Base-by-base conservation (phyloP, 768 basidiomycete genomes). In the Cystofilobasidium bisporidii region DNA sequence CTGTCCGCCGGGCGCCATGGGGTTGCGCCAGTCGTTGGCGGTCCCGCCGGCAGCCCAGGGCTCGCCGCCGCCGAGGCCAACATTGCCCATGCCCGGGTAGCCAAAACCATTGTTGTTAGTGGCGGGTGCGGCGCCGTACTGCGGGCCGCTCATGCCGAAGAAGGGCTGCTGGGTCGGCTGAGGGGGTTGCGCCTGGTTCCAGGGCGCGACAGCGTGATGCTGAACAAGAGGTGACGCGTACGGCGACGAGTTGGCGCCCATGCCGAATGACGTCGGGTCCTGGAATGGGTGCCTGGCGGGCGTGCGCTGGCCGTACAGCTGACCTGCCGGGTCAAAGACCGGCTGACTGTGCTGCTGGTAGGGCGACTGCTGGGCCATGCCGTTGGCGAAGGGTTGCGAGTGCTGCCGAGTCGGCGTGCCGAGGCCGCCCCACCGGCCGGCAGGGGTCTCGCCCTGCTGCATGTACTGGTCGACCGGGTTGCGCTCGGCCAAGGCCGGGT, bases 151-250 rank as follows among this genome's bases (percentile, higher is more conserved):
- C 38, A 40, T 40, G 41, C 63, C 63, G 63, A 56, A 64, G 63
- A 40, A 64, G 53, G 32, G 64, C 57, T 65, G 58, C 43, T 26
- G 60, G 43, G 56, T 17, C 8, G 41, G 40, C 55, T 36, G 36
- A 12, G 55, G 55, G 3, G 28, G 32, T 28, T 67, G 65, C 17
- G 50, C 55, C 55, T 68, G 67, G 24, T 48, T 47, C 67, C 67
- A 68, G 14, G 67, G 67, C 17, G 67, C 62, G 33, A 61, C 61
- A 36, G 61, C 53, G 12, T 57, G 55, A 43, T 68, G 67, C 36
- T 68, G 67, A 33, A 59, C 61, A 45, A 68, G 48, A 15, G 67
- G 67, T 3, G 67, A 68, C 30, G 67, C 61, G 67, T 68, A 68
- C n/a, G 67, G 67, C 3, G 67, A 68, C 30, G 55, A 43, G 24